Evolutionary conservation across 2,329 filamentous ascomycete species (phyloP), one percentile per base, ranked within the genome.

Genomic region (Ophiocordyceps camponoti-saundersi): DNA sequence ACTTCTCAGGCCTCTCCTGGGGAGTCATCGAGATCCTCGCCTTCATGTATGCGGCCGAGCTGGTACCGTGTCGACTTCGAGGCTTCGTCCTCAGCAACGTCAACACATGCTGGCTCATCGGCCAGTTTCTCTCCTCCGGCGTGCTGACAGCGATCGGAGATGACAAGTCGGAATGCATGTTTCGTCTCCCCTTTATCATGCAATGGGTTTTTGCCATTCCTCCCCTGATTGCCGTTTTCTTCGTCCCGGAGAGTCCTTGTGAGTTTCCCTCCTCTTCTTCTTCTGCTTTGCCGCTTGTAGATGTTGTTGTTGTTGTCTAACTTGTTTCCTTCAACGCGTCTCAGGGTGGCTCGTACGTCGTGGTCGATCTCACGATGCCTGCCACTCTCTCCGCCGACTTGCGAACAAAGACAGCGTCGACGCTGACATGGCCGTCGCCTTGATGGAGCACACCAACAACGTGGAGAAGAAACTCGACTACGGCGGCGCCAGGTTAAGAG

Each of bases 101-200:
- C 54, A 77, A 77, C 51, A 65, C 76, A 57, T 76, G 72, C 51
- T 77, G 72, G 69, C 70, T 73, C 3, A 69, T 75, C 44, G 73
- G 73, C 1, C 72, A 77, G 50, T 65, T 77, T 51, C 63, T 73
- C 43, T 65, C 66, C 0, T 65, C 67, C 0, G 69, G 66, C 0
- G 69, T 75, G 13, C 65, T 70, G 49, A 64, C 65, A 34, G 64
- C 59, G 6, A 65, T 71, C 5, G 55, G 68, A 10, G 50, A 55
- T 21, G 57, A 62, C 1, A 50, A 55, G 0, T 65, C 68, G 22
- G 51, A 72, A 44, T 72, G 70, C 68, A 65, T 68, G 1, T 75
- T 72, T 52, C 63, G 63, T 3, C 71, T 68, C 36, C 70, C 71
- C 0, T 75, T 71, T 49, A 70, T 60, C 16, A 55, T 74, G 7